Conservation (phyloP, 2,329 filamentous ascomycete genomes). For the Penicillium sp. region DNA sequence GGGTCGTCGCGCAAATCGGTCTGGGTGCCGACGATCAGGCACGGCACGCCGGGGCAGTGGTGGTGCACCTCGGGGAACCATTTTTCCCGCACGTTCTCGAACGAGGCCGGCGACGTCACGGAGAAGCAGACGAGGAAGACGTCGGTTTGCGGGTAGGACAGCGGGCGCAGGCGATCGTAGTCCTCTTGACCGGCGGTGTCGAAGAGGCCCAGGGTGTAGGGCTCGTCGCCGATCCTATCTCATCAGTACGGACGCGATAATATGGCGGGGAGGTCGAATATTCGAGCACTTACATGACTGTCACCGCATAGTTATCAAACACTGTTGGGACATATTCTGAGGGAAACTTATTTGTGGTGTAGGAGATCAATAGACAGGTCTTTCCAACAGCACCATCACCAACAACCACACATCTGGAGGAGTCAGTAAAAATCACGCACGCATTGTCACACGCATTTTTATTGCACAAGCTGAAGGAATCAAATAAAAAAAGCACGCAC, state of each 20-base stretch:
- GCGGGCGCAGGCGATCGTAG: slow-evolving; percentile 92
- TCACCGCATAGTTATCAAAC: slow-evolving; percentile 99
- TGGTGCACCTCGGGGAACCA: slow-evolving; percentile 99
- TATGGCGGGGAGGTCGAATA: too few relatives aligned
- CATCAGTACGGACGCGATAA: too few relatives aligned
- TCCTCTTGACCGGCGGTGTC: slow-evolving; percentile 99
- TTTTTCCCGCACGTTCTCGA: slow-evolving; percentile 98
- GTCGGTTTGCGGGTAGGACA: slow-evolving; percentile 97
- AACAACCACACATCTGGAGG: slow-evolving; percentile 86
- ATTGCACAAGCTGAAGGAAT: slow-evolving; percentile 2
- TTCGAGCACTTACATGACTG: slow-evolving; percentile 97
- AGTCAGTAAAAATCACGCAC: not conserved
- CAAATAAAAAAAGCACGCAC: slow-evolving; percentile 40
- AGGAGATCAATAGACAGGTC: slow-evolving; percentile 97
- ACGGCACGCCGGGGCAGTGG: slow-evolving; percentile 95
- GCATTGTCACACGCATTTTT: not conserved
- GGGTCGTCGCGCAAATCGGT: slow-evolving; percentile 90
- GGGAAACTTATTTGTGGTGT: slow-evolving; percentile 99
- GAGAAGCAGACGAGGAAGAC: slow-evolving; percentile 99
- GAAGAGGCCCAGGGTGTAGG: slow-evolving; percentile 93
- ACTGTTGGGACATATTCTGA: slow-evolving; percentile 99
- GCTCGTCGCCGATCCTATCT: slow-evolving; percentile 93
- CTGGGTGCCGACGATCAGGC: slow-evolving; percentile 96
- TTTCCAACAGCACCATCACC: slow-evolving; percentile 99
- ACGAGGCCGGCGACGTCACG: slow-evolving; percentile 93